A percentile compares a stretch with the other conserved stretches of the same genome.
phyloP scores from a whole-genome alignment of 163 green algal species.

The Picocystis sp. region DNA sequence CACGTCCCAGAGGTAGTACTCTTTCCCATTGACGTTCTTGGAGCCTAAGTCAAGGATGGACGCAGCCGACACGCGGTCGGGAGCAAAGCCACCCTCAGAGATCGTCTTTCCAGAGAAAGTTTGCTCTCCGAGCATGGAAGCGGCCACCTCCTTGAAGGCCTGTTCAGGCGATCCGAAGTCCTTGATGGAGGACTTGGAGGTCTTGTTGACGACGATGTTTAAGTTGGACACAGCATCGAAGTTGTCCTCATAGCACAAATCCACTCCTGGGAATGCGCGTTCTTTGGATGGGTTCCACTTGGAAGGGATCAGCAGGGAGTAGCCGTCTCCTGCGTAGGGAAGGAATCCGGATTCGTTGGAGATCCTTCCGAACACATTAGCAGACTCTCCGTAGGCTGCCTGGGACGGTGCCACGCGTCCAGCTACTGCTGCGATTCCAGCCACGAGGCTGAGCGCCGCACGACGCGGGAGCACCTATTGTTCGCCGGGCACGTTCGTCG shows the following conservation, averaged over 20 bases:
- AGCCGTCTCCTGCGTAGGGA: constrained; percentile 79
- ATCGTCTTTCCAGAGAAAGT: constrained; percentile 45
- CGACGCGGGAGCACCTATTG: too few species aligned
- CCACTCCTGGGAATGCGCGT: constrained; percentile 50
- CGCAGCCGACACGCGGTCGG: constrained; percentile 57
- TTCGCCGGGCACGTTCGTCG: too few species aligned
- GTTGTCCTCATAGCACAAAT: constrained; percentile 86
- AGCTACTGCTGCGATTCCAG: too few species aligned
- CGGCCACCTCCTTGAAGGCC: constrained; percentile 59
- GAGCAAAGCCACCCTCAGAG: constrained; percentile 80
- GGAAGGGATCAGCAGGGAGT: constrained; percentile 67
- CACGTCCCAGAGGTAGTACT: constrained; percentile 91
- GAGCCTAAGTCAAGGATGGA: constrained; percentile 60
- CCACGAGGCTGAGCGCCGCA: too few species aligned
- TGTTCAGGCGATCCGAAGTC: constrained; percentile 59
- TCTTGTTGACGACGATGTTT: constrained; percentile 47
- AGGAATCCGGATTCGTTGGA: constrained; percentile 82
- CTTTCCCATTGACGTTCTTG: constrained; percentile 84
- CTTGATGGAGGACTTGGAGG: constrained; percentile 62
- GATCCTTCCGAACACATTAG: constrained; percentile 66
- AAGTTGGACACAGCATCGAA: constrained; percentile 81
- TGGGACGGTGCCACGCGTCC: constrained; percentile 25
- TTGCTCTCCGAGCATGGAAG: constrained; percentile 73
- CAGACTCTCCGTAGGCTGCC: constrained; percentile 72
- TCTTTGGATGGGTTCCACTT: constrained; percentile 97